phyloP scores from a whole-genome alignment of 2,329 filamentous ascomycete genomes.

The Penicillium sp. region DNA sequence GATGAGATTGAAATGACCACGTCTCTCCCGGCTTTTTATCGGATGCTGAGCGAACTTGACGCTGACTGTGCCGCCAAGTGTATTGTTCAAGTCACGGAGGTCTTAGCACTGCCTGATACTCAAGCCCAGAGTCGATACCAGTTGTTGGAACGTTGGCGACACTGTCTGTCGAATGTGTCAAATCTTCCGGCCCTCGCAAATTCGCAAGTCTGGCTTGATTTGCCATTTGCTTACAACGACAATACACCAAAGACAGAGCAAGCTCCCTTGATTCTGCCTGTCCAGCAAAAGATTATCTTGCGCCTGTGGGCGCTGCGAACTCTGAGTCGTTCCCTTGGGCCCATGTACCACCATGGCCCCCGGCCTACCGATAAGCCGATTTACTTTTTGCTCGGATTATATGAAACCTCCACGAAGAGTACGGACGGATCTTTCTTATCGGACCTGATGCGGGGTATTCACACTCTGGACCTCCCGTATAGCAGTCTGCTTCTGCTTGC shows the following conservation, averaged over 20 bases:
- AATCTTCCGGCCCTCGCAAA: slow-evolving; percentile 28
- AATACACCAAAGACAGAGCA: not conserved
- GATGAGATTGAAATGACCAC: slow-evolving; percentile 8
- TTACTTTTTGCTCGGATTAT: slow-evolving; percentile 34
- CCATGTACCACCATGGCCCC: slow-evolving; percentile 25
- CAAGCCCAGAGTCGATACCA: slow-evolving; percentile 20
- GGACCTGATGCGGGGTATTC: slow-evolving; percentile 34
- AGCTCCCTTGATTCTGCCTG: slow-evolving; percentile 10
- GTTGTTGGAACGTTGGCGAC: slow-evolving; percentile 38
- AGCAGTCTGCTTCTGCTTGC: slow-evolving; percentile 36
- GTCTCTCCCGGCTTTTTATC: slow-evolving; percentile 20
- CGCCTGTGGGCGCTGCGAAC: slow-evolving; percentile 40
- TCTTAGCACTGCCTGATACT: slow-evolving; percentile 28
- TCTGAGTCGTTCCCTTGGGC: slow-evolving; percentile 29
- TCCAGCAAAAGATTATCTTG: slow-evolving; percentile 35
- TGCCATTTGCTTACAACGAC: slow-evolving; percentile 20
- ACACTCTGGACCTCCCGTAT: slow-evolving; percentile 36
- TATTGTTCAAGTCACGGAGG: slow-evolving; percentile 41
- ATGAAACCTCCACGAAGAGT: slow-evolving; percentile 26
- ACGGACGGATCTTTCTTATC: slow-evolving; percentile 30
- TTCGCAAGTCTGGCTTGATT: slow-evolving; percentile 33
- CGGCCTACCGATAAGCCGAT: slow-evolving; percentile 28
- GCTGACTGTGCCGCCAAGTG: slow-evolving; percentile 31
- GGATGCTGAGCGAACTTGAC: slow-evolving; percentile 31
- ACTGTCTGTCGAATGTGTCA: slow-evolving; percentile 29